These are phyloP conservation scores for Bruguiera sexangula DNA, from an alignment of 345 rosid species.

Conservation along the genomic window DNA sequence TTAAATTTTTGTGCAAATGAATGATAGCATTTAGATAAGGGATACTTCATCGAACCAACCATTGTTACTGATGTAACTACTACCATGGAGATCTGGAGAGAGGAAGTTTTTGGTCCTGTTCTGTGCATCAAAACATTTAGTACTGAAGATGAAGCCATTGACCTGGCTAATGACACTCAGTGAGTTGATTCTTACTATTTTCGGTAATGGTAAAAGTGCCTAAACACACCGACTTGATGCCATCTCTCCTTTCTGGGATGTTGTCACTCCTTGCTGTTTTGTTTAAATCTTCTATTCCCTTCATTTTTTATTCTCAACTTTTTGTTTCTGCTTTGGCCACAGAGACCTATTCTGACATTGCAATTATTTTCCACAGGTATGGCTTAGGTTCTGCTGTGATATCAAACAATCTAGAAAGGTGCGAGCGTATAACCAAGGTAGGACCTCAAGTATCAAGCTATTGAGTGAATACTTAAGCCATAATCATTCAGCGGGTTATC, in stretches of 20 bases:
- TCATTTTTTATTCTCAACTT: not conserved
- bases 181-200: constrained; percentile 39
- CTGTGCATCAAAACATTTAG: constrained; percentile 84
- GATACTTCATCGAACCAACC: constrained; percentile 82
- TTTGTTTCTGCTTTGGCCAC: not conserved
- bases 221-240: constrained; percentile 5
- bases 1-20: constrained; percentile 18
- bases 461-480: not conserved
- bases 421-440: constrained; percentile 94
- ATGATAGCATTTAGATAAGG: constrained; percentile 71
- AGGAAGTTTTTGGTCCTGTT: constrained; percentile 98
- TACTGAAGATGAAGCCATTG: constrained; percentile 92
- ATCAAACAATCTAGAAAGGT: constrained; percentile 84
- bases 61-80: constrained; percentile 67
- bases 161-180: constrained; percentile 88
- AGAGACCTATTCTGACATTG: constrained; percentile 9
- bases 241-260: not conserved
- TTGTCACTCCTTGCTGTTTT: not conserved
- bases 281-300: not conserved
- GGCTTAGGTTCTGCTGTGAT: constrained; percentile 88
- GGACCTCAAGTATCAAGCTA: constrained; percentile 16
- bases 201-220: not conserved
- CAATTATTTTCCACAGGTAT: constrained; percentile 41
- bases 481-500: not conserved
- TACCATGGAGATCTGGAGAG: constrained; percentile 98